Conservation (phyloP, 352 stramenopile species). For the Stramenopiles sp. region DNA sequence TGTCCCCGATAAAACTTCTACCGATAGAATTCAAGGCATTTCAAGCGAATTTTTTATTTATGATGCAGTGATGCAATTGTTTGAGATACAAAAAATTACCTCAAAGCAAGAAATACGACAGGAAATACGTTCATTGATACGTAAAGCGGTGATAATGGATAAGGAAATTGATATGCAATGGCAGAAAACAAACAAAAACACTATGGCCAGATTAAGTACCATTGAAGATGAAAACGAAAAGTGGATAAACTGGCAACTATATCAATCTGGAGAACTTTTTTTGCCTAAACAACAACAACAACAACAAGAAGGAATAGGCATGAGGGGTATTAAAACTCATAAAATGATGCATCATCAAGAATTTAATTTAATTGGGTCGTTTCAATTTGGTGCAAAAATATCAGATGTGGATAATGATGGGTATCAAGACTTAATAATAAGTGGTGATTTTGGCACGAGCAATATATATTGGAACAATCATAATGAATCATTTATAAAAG, state of each 20-base stretch:
- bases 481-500: background rate
- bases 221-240: background rate
- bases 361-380: background rate
- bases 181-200: background rate
- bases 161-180: background rate
- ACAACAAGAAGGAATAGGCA: too few relatives aligned
- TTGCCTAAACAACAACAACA: too few relatives aligned
- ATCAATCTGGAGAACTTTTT: background rate
- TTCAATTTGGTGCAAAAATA: conserved; percentile 6
- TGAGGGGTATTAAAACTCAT: too few relatives aligned
- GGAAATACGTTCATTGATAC: background rate
- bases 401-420: background rate
- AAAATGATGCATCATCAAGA: background rate
- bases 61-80: too few relatives aligned
- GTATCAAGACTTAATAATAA: background rate
- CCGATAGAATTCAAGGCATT: too few relatives aligned
- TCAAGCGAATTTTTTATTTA: too few relatives aligned
- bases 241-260: background rate
- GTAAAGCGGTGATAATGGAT: background rate
- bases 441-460: conserved; percentile 1
- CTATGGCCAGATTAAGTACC: background rate
- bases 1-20: too few relatives aligned
- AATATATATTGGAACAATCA: background rate
- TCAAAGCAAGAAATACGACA: background rate
- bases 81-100: too few relatives aligned